Evolutionary conservation across 2,329 filamentous ascomycete genomes (phyloP).

Genomic region (Peltaster fructicola): DNA sequence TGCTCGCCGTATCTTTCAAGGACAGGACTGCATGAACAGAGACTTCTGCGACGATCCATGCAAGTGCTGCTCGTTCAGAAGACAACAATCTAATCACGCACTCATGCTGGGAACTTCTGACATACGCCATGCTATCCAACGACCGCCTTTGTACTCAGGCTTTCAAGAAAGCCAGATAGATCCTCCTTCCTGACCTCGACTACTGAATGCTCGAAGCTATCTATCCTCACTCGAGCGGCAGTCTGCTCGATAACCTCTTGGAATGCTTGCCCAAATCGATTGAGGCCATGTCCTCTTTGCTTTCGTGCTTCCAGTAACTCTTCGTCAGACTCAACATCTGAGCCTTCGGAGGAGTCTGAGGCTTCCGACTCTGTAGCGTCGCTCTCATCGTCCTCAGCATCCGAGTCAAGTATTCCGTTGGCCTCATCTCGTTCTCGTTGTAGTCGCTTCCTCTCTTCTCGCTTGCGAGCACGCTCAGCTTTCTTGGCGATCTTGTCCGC

Average conservation of each 20-base stretch:
- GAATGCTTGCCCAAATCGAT: slow-evolving; percentile 87
- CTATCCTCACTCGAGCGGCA: slow-evolving; percentile 72
- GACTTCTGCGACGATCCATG: too few relatives aligned
- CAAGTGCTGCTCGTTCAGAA: too few relatives aligned
- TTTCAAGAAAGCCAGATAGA: slow-evolving; percentile 74
- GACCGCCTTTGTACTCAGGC: slow-evolving; percentile 78
- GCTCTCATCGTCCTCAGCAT: slow-evolving; percentile 31
- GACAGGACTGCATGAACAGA: too few relatives aligned
- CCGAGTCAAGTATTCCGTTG: slow-evolving; percentile 29
- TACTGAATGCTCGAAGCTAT: slow-evolving; percentile 94
- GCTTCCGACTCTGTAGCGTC: slow-evolving; percentile 32
- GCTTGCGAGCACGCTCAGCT: slow-evolving; percentile 39
- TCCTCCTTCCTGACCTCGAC: slow-evolving; percentile 98
- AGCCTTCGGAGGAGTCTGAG: slow-evolving; percentile 21
- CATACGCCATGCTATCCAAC: slow-evolving; percentile 39
- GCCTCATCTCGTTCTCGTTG: slow-evolving; percentile 44
- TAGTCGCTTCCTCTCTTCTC: slow-evolving; percentile 37
- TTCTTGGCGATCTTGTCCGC: slow-evolving; percentile 28
- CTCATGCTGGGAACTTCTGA: too few relatives aligned
- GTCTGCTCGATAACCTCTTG: slow-evolving; percentile 89
- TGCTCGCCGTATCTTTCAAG: too few relatives aligned
- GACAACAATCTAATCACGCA: too few relatives aligned
- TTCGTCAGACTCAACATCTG: slow-evolving; percentile 16
- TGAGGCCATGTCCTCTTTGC: slow-evolving; percentile 55
- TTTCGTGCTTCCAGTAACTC: slow-evolving; percentile 38